Evolutionary conservation across 768 basidiomycete species (phyloP), one percentile per base, ranked within the genome.

Genomic region (Termitomyces sp.): DNA sequence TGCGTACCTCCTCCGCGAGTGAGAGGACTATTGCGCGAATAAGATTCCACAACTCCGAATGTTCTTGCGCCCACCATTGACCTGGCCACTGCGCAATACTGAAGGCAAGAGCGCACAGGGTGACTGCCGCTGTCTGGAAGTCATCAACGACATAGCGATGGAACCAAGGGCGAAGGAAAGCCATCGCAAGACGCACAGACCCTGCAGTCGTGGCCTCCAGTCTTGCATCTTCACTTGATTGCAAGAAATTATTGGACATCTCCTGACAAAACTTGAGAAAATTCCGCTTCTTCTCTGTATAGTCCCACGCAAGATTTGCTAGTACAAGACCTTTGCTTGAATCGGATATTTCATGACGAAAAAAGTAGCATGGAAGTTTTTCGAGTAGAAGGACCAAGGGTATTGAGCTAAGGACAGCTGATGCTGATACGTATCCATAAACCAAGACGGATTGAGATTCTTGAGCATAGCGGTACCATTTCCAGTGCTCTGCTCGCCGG

Each of bases 401-500:
- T 24, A 92, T 73, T 16, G 90, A 90, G 18, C 86, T 74, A 20
- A 88, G 75, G 56, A 92, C 81, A 9, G 88, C 87, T 22, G 76
- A 73, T 22, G 77, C 74, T 35, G 90, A 87, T 58, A 92, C 81
- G 63, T 79, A 81, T 32, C 85, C 86, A 65, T 86, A 77, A 40
- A 90, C 79, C 57, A 91, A 83, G 35, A 89, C 88, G 58, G 84
- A 81, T 66, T 91, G 90, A 10, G 90, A 85, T 66, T 91, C 89
- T 58, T 85, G 74, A 10, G 87, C 85, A 65, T 84, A 87, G 58
- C 82, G 82, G 59, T 85, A 82, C 89, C 88, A 91, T 69, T 85
- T 87, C 84, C 84, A 85, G 67, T 88, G 82, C 61, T 86, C 80
- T 6, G 33, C 32, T 12, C 60, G 55, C 6, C 66, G 62, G 38